Evolutionary conservation across 2,329 filamentous ascomycete species (phyloP).

Genomic region (Chaetomium globosum): DNA sequence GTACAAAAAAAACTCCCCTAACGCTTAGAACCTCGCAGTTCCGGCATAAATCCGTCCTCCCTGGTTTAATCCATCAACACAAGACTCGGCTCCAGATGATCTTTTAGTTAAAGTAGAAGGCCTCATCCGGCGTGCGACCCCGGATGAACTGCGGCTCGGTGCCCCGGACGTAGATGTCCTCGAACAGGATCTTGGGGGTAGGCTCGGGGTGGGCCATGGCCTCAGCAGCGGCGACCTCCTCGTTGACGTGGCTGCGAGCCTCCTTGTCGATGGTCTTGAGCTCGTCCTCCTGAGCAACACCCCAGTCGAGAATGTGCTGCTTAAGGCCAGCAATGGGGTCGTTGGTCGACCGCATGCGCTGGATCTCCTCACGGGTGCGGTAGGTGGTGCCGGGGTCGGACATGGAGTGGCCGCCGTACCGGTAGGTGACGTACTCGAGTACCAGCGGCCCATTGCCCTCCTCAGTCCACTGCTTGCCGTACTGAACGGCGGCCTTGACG

Average conservation of each 20-base stretch:
- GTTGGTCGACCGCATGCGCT: conserved; percentile 98
- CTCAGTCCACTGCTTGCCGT: conserved; percentile 85
- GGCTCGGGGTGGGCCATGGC: conserved; percentile 79
- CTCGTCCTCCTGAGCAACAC: conserved; percentile 86
- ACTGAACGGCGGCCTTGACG: conserved; percentile 92
- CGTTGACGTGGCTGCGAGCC: conserved; percentile 80
- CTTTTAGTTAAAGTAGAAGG: conserved; percentile 73
- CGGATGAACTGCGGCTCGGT: conserved; percentile 86
- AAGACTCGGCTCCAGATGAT: conserved; percentile 8
- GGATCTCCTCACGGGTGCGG: conserved; percentile 98
- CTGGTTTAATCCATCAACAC: conserved; percentile 10
- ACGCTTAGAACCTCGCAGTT: conserved; percentile 23
- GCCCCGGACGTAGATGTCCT: conserved; percentile 93
- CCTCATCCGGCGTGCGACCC: conserved; percentile 87
- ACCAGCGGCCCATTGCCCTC: conserved; percentile 90
- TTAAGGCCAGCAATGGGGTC: conserved; percentile 98
- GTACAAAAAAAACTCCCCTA: conserved; percentile 30
- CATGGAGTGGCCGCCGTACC: conserved; percentile 99
- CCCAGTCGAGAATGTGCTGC: conserved; percentile 97
- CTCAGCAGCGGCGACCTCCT: conserved; percentile 88
- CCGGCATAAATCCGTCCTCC: conserved; percentile 21
- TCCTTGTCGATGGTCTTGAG: conserved; percentile 96
- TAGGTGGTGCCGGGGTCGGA: conserved; percentile 99
- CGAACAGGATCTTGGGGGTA: conserved; percentile 81
- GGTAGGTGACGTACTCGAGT: conserved; percentile 98